A percentile compares a stretch with the other conserved stretches of the same genome.
These are phyloP conservation scores for Aspergillus transmontanensis DNA, from an alignment of 2,329 filamentous ascomycete genomes.

Conservation along the genomic window DNA sequence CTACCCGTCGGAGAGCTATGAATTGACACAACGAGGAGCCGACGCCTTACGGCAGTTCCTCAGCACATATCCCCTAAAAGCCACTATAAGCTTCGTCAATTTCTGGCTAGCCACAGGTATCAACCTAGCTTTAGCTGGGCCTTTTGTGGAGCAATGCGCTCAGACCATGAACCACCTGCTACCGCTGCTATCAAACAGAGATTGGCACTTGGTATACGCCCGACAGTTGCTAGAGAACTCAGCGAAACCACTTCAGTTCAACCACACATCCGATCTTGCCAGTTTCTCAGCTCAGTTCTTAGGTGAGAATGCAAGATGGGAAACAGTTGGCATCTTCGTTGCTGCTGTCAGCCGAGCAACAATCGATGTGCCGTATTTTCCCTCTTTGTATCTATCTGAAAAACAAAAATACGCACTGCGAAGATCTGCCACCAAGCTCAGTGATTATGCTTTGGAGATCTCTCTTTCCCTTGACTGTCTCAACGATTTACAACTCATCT, in stretches of 20 bases:
- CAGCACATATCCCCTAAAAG: too few species aligned
- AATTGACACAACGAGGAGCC: too few species aligned
- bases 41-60: too few species aligned
- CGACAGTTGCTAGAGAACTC: neutral
- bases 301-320: constrained; percentile 39
- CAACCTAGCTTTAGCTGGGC: constrained; percentile 29
- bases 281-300: constrained; percentile 28
- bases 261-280: constrained; percentile 16
- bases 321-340: constrained; percentile 43
- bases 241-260: neutral
- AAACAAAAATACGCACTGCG: constrained; percentile 29
- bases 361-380: constrained; percentile 34
- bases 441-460: constrained; percentile 42
- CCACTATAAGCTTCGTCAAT: constrained; percentile 9
- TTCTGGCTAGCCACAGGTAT: constrained; percentile 30
- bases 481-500: constrained; percentile 49
- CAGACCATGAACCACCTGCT: neutral
- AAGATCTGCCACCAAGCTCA: constrained; percentile 29
- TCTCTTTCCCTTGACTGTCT: constrained; percentile 37
- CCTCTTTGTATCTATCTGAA: constrained; percentile 30
- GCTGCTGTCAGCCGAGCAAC: constrained; percentile 39
- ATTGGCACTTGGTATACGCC: constrained; percentile 4
- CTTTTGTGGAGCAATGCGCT: constrained; percentile 4
- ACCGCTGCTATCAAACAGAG: neutral
- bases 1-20: too few species aligned